Evolutionary conservation across 2,329 filamentous ascomycete genomes (phyloP).

Genomic region (Pseudogymnoascus sp.): DNA sequence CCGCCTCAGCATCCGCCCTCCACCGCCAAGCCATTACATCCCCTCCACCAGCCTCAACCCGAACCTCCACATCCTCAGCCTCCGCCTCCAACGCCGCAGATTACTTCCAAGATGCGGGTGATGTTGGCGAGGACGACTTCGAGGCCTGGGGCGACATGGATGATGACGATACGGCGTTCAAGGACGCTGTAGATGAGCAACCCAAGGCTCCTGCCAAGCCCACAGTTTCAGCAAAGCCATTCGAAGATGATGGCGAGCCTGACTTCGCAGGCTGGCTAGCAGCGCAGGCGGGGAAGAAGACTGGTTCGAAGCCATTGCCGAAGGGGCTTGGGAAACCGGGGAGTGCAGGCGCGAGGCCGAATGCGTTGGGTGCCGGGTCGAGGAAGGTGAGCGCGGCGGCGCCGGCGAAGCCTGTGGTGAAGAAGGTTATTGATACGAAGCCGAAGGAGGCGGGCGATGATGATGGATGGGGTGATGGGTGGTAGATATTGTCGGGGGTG

Average conservation of each 20-base stretch:
- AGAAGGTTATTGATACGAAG: slow-evolving; percentile 65
- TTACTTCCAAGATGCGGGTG: slow-evolving; percentile 50
- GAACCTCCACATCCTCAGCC: slow-evolving; percentile 43
- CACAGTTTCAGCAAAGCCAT: slow-evolving; percentile 42
- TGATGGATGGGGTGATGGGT: slow-evolving; percentile 62
- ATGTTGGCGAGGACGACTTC: slow-evolving; percentile 52
- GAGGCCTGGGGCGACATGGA: slow-evolving; percentile 70
- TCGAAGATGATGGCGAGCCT: slow-evolving; percentile 80
- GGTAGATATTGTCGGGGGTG: slow-evolving; percentile 36
- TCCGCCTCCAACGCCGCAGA: slow-evolving; percentile 39
- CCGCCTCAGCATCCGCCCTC: slow-evolving; percentile 51
- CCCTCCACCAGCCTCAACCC: slow-evolving; percentile 39
- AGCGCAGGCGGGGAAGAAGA: slow-evolving; percentile 66
- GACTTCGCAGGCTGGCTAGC: slow-evolving; percentile 95
- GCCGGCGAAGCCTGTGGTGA: slow-evolving; percentile 34
- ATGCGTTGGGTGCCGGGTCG: slow-evolving; percentile 25
- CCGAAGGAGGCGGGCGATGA: slow-evolving; percentile 53
- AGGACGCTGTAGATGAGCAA: slow-evolving; percentile 28
- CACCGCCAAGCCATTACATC: slow-evolving; percentile 56
- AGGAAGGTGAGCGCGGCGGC: slow-evolving; percentile 25
- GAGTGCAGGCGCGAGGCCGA: slow-evolving; percentile 32
- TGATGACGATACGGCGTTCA: slow-evolving; percentile 48
- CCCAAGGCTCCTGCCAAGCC: slow-evolving; percentile 20
- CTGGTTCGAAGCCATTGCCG: slow-evolving; percentile 58
- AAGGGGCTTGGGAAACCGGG: slow-evolving; percentile 70